Conservation (phyloP, 352 stramenopile species). For the Pythium monospermum region DNA sequence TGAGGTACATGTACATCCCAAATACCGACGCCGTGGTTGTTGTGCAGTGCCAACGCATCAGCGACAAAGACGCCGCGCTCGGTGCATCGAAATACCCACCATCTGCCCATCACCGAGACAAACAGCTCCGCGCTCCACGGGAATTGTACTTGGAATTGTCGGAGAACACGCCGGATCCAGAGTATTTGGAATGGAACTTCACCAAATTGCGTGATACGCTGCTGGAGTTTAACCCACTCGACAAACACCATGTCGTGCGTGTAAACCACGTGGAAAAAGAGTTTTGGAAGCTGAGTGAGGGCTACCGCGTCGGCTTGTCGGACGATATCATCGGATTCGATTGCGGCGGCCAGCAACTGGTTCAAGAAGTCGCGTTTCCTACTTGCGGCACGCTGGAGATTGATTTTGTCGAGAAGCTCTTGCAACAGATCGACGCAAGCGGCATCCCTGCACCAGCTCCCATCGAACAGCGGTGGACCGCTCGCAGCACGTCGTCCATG, state of each 20-base stretch:
- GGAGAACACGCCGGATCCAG: conserved; percentile 43
- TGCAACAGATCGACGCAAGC: conserved; percentile 90
- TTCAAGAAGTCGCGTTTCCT: conserved; percentile 96
- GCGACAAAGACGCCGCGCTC: conserved; percentile 30
- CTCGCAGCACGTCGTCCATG: conserved; percentile 88
- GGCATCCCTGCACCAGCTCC: conserved; percentile 93
- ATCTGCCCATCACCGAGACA: conserved; percentile 40
- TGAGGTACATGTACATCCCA: conserved; percentile 99
- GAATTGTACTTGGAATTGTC: conserved; percentile 77
- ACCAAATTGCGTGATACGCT: conserved; percentile 83
- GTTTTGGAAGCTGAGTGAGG: conserved; percentile 94
- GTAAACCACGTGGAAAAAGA: conserved; percentile 95
- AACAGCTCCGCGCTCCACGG: conserved; percentile 68
- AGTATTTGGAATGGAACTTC: conserved; percentile 78
- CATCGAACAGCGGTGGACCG: conserved; percentile 98
- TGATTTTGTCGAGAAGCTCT: conserved; percentile 91
- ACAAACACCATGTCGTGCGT: conserved; percentile 90
- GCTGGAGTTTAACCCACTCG: conserved; percentile 79
- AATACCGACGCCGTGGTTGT: conserved; percentile 95
- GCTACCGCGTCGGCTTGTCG: conserved; percentile 87
- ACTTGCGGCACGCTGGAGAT: conserved; percentile 80
- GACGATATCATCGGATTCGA: conserved; percentile 98
- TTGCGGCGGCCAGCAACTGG: conserved; percentile 97
- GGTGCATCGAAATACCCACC: conserved; percentile 41
- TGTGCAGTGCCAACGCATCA: conserved; percentile 82